Evolutionary conservation across 2,329 filamentous ascomycete species (phyloP), one percentile per base, ranked within the genome.

Genomic region (Phialophora tarda): DNA sequence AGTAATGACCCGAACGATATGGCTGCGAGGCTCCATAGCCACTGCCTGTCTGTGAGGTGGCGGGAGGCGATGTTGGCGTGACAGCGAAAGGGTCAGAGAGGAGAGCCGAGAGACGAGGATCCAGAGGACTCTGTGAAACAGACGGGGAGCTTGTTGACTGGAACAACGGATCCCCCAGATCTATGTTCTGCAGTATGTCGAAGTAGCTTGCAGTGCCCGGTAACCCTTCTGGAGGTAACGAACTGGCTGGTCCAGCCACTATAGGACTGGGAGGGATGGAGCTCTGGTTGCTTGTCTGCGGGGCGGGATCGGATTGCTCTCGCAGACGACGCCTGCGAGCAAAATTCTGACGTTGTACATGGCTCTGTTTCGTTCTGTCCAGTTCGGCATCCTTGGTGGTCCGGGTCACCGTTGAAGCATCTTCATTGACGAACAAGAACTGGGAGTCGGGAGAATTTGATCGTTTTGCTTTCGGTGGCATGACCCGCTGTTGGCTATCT

Each of bases 341-440:
- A 26, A 72, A 69, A 57, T 69, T 66, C 50, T 68, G 70, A 34
- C 70, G 62, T 58, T 72, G 70, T 23, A 72, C 70, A 63, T 72
- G 70, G 50, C 70, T 72, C 57, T 72, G 70, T 57, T 72, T 72
- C 28, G 66, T 69, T 53, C 68, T 59, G 44, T 70, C 68, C 12
- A 67, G 58, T 34, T 68, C 62, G 24, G 55, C 59, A 50, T 70
- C 66, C 55, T 70, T 70, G 57, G 60, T 65, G 23, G 56, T 64
- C 47, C 65, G 48, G 24, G 62, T 70, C 17, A 70, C 62, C 21
- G 68, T 70, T 12, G 64, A 64, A 24, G 69, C 66, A 53, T 69
- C 69, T 55, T 71, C 69, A 54, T 69, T 71, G 53, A 71, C 69
- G 48, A 71, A 71, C 63, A 71, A 57, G 59, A 69, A 71, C 32